These are phyloP conservation scores for Tricharina praecox DNA, from an alignment of 495 filamentous ascomycete species.

Conservation along the genomic window DNA sequence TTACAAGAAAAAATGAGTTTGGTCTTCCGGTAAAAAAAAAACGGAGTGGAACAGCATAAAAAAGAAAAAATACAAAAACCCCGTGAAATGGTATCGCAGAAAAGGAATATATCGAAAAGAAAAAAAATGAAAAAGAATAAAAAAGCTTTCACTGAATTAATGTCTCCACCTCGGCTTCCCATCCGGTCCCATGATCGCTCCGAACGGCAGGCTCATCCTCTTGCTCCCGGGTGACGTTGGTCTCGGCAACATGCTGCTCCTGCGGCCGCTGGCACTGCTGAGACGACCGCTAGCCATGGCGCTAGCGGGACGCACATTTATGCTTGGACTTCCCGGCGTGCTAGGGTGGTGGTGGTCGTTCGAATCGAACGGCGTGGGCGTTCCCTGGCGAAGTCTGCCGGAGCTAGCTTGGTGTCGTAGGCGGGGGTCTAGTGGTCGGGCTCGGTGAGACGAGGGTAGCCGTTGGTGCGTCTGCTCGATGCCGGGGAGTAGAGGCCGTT, in stretches of 20 bases:
- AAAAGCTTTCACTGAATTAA: no score
- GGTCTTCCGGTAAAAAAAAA: no score
- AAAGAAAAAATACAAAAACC: no score
- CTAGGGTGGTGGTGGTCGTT: constrained; percentile 1
- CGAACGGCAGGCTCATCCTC: not conserved
- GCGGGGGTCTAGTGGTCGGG: constrained; percentile 5
- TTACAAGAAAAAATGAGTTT: no score
- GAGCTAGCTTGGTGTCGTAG: constrained; percentile 12
- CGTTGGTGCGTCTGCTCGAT: not conserved
- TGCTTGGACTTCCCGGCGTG: constrained; percentile 3
- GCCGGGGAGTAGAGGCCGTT: not conserved
- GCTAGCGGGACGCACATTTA: constrained; percentile 18
- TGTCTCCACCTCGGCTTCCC: constrained; percentile 6
- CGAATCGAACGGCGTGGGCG: constrained; percentile 6
- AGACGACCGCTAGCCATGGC: constrained; percentile 16
- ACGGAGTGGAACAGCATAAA: no score
- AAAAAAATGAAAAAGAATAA: no score
- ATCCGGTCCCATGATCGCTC: not conserved
- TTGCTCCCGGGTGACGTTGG: constrained; percentile 10
- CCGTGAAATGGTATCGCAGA: no score
- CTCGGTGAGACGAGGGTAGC: constrained; percentile 13
- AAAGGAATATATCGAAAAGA: no score
- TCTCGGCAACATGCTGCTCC: constrained; percentile 26
- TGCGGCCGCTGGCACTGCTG: constrained; percentile 12
- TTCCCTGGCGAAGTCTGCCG: constrained; percentile 11